A percentile compares a stretch with the other conserved stretches of the same genome.
phyloP scores from a whole-genome alignment of 108 stramenopile species.

The Fistulifera pelliculosa region DNA sequence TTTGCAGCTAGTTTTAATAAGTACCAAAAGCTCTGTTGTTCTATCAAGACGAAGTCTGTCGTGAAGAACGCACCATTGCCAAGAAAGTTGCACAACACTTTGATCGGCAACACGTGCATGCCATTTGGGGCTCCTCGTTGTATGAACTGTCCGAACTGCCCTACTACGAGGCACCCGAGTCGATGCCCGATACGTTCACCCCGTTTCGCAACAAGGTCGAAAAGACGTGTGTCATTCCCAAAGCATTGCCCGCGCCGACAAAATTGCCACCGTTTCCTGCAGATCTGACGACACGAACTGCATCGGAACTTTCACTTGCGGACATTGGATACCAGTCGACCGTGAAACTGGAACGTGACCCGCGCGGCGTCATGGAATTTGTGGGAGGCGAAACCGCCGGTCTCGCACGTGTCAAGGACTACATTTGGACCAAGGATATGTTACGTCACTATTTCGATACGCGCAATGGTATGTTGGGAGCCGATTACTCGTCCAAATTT shows the following conservation, averaged over 20 bases:
- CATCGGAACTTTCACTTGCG: constrained; percentile 17
- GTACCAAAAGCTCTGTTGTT: constrained; percentile 4
- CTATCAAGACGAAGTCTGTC: constrained; percentile 66
- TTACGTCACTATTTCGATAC: constrained; percentile 89
- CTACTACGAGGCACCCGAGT: constrained; percentile 40
- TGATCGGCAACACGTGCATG: constrained; percentile 24
- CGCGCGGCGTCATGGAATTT: constrained; percentile 71
- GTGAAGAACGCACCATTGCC: constrained; percentile 60
- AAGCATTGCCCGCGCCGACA: constrained; percentile 52
- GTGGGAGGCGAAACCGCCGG: constrained; percentile 92
- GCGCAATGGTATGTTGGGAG: constrained; percentile 95
- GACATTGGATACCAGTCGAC: constrained; percentile 77
- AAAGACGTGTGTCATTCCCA: constrained; percentile 52
- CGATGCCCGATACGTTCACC: constrained; percentile 84
- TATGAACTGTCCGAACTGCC: constrained; percentile 84
- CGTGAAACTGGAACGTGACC: constrained; percentile 37
- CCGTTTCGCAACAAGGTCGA: constrained; percentile 90
- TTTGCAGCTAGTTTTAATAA: constrained; percentile 21
- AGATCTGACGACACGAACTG: neutral
- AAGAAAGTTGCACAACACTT: constrained; percentile 31
- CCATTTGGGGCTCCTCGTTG: constrained; percentile 87
- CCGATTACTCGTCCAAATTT: constrained; percentile 91
- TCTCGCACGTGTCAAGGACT: constrained; percentile 74
- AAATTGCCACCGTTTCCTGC: constrained; percentile 16
- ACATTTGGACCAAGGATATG: constrained; percentile 87